Evolutionary conservation across 805 yeast genomes (phyloP), one percentile per base, ranked within the genome.

Genomic region (Candida awuae): DNA sequence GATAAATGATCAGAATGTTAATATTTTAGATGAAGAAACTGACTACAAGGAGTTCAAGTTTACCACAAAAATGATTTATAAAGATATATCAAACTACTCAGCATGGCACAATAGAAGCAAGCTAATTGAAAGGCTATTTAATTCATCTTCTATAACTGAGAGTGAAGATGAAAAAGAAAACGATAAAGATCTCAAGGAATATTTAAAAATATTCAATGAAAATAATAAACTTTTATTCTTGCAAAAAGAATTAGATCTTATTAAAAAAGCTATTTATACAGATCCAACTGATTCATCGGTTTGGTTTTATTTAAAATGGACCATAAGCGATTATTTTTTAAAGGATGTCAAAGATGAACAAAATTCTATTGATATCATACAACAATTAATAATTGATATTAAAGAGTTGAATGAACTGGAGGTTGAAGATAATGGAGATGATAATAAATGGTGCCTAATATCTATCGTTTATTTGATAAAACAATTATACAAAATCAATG

Each of bases 221-320:
- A 49, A 35, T 19, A 42, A 38, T 27, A 51, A 47, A 26, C 15
- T 29, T 17, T 47, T 59, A 3, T 68, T 69, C 36, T 55, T 85
- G 6, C 42, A 44, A 0, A 60, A 65, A 15, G 98, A 92, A 56
- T 59, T 87, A 30, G 70, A 70, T 3, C 68, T 82, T 47, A 68
- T 87, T 27, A 80, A 78, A 43, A 80, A 84, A 21, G 98, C 97
- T 0, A 75, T 86, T 62, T 85, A 79, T 54, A 85, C 94, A 48
- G 97, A 92, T 56, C 88, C 95, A 0, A 90, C 84, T 38, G 98
- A 92, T 54, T 88, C 94, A 32, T 84, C 96, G 0, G 82, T 85
- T 0, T 92, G 97, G 97, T 68, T 83, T 2, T 92, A 88, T 55
- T 68, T 85, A 42, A 73, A 78, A 37, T 92, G 97, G 97, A 65